Conservation (phyloP, 192 early-diverging fungal genomes). For the Phycomyces nitens region DNA sequence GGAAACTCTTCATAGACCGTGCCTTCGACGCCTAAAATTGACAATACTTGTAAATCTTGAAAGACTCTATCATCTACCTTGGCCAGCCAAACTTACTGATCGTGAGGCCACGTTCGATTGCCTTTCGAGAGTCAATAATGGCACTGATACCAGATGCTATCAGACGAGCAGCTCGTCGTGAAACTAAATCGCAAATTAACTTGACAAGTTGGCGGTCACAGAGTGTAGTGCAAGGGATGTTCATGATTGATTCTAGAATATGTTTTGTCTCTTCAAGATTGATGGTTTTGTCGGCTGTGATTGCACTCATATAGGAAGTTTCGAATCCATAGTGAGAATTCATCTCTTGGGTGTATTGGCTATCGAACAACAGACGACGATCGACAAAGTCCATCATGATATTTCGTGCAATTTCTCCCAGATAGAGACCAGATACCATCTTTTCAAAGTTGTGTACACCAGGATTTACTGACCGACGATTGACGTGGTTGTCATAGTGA, state of each 20-base stretch:
- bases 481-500: conserved; percentile 76
- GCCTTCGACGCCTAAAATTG: conserved; percentile 50
- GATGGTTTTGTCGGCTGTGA: conserved; percentile 63
- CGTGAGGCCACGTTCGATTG: conserved; percentile 24
- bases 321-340: conserved; percentile 74
- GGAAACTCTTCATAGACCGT: conserved; percentile 62
- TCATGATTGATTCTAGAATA: conserved; percentile 71
- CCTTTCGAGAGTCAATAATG: conserved; percentile 48
- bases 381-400: conserved; percentile 79
- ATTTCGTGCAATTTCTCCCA: conserved; percentile 84
- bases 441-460: conserved; percentile 89
- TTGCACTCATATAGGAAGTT: conserved; percentile 66
- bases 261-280: conserved; percentile 63
- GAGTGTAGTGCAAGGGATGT: conserved; percentile 62
- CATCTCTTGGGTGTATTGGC: conserved; percentile 58
- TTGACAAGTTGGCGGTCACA: conserved; percentile 79
- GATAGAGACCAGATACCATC: conserved; percentile 90
- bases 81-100: too few species aligned
- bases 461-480: conserved; percentile 77
- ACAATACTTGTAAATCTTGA: too few species aligned
- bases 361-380: conserved; percentile 73
- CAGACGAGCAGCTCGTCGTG: conserved; percentile 81
- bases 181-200: conserved; percentile 76
- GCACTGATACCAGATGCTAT: conserved; percentile 69
- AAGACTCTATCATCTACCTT: too few species aligned